Base-by-base conservation (phyloP, 176 grass and related monocot genomes). In the Eleusine coracana region DNA sequence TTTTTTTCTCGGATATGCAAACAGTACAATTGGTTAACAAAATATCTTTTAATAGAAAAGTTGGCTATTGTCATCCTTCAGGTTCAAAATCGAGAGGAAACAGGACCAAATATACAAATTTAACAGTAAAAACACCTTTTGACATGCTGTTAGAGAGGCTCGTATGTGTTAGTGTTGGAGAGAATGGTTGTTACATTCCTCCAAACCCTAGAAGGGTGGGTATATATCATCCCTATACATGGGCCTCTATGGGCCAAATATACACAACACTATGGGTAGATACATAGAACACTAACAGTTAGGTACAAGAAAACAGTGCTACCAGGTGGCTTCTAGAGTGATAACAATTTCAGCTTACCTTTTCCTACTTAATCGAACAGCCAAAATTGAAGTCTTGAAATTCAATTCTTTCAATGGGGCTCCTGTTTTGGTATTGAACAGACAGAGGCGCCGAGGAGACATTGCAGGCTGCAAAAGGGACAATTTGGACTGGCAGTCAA, bases 301-400 rank as follows among this genome's bases (percentile, higher is more conserved):
- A 63, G 25, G 6, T 5, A 63, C 25, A 64, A 64, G 25, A 28
- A 28, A 64, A 14, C 3, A 31, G 25, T 64, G 27, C 61, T 64
- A 64, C 0, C 27, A 29, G 61, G 3, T 64, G 10, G 63, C 13
- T 75, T 75, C 13, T 88, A 78, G 29, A 79, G 37, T 42, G 2
- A 51, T 29, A 65, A 25, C 59, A 86, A 59, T 36, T 34, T 23
- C 5, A 67, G 23, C 12, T 3, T 88, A 98, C 96, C 92, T 93
- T 46, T 80, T 90, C 76, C 70, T 88, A 81, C 90, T 98, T 73
- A 98, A 78, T 65, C 91, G 96, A 70, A 98, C 89, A 80, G 96
- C 90, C 83, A 93, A 46, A 72, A 98, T 81, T 46, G 96, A 95
- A 82, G 92, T 98, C 86, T 82, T 89, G 66, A 93, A 98, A 86